Evolutionary conservation across 257 asterid species (phyloP).

Genomic region (Gentiana macrophylla): DNA sequence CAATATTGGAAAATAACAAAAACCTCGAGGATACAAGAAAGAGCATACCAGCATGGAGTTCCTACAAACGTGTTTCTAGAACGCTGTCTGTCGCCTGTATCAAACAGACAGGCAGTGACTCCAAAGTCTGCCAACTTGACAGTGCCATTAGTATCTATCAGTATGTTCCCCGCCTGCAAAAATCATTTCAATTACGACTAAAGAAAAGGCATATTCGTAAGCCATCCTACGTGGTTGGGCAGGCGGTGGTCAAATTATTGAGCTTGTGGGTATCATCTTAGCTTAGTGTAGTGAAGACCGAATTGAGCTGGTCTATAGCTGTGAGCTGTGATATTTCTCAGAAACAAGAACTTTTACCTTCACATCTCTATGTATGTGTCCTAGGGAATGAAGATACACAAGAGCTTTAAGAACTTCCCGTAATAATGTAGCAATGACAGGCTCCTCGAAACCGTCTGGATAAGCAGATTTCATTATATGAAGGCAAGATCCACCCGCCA

Average conservation of each 20-base stretch:
- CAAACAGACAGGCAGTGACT: constrained; percentile 95
- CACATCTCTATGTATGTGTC: constrained; percentile 97
- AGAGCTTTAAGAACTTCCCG: constrained; percentile 95
- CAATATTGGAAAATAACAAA: not conserved
- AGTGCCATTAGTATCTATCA: constrained; percentile 70
- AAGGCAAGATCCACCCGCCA: constrained; percentile 97
- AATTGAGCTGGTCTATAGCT: too few species aligned
- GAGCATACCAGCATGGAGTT: constrained; percentile 91
- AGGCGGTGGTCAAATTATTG: too few species aligned
- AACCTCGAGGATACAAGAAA: not conserved
- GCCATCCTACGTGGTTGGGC: too few species aligned
- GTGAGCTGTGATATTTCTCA: not conserved
- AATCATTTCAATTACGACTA: constrained; percentile 3
- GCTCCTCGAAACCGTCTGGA: constrained; percentile 98
- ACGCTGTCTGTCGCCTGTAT: constrained; percentile 94
- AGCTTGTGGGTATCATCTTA: too few species aligned
- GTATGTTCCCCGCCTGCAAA: constrained; percentile 92
- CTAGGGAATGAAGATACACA: constrained; percentile 89
- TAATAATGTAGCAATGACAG: constrained; percentile 79
- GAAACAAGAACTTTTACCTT: constrained; percentile 38
- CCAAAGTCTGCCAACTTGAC: constrained; percentile 95
- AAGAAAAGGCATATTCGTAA: not conserved
- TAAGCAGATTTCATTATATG: constrained; percentile 85
- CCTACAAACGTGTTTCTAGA: constrained; percentile 98
- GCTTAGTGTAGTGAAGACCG: too few species aligned